A percentile compares a stretch with the other conserved stretches of the same genome.
Evolutionary conservation across 192 early-diverging fungal genomes (phyloP).

Genomic region (Podochytrium sp.): DNA sequence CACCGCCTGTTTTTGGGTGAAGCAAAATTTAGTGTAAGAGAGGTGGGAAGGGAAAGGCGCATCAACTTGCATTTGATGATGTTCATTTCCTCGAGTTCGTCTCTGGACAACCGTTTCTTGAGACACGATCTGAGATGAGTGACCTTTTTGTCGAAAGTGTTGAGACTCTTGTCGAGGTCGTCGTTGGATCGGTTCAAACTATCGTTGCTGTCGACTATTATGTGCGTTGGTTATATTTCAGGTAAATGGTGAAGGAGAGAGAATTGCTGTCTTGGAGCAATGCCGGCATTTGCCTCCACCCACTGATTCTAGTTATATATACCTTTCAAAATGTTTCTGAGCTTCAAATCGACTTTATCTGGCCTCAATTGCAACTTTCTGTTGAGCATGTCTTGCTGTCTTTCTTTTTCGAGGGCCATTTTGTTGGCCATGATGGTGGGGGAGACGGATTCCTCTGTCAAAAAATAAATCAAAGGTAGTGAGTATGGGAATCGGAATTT

Average conservation of each 20-base stretch:
- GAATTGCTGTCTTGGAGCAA: no score
- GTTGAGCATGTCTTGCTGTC: constrained; percentile 50
- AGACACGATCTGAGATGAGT: constrained; percentile 48
- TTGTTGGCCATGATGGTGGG: constrained; percentile 47
- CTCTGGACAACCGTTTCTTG: constrained; percentile 56
- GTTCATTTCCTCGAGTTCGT: constrained; percentile 52
- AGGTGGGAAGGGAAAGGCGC: not conserved
- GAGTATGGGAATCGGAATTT: no score
- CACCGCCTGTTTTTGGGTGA: constrained; percentile 15
- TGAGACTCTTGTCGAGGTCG: constrained; percentile 13
- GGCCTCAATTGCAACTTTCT: constrained; percentile 47
- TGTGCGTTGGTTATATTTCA: not conserved
- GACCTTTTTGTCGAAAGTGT: constrained; percentile 13
- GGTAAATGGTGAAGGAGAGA: no score
- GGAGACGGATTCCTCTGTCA: constrained; percentile 46
- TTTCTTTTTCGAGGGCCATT: constrained; percentile 51
- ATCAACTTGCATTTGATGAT: constrained; percentile 50
- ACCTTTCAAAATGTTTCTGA: constrained; percentile 57
- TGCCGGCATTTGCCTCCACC: not conserved
- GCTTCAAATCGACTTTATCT: constrained; percentile 54
- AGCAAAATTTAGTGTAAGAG: not conserved
- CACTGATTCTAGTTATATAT: not conserved
- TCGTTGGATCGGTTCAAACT: constrained; percentile 9
- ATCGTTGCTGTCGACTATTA: constrained; percentile 8
- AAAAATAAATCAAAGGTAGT: not conserved